phyloP scores from a whole-genome alignment of 1,284 basidiomycete species.

The Wolfiporia cocos region DNA sequence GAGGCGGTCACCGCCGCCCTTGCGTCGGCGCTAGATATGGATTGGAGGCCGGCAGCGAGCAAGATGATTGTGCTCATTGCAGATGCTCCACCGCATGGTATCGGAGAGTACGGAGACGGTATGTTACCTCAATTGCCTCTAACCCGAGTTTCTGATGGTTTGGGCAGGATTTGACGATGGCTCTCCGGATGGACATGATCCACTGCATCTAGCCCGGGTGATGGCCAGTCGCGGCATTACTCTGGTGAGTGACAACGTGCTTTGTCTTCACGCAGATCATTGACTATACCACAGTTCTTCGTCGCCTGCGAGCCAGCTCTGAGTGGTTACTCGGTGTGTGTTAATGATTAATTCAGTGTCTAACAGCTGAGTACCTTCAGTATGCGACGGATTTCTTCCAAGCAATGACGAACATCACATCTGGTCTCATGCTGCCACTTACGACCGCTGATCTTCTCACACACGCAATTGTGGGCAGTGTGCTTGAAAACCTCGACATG shows the following conservation, averaged over 20 bases:
- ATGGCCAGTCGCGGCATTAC: conserved; percentile 94
- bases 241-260: conserved; percentile 46
- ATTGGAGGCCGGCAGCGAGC: conserved; percentile 87
- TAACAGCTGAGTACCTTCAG: conserved; percentile 31
- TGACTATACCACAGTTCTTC: conserved; percentile 66
- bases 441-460: conserved; percentile 94
- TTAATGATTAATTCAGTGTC: conserved; percentile 8
- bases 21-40: conserved; percentile 81
- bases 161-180: conserved; percentile 80
- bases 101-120: conserved; percentile 92
- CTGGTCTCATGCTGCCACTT: conserved; percentile 91
- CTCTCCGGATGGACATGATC: conserved; percentile 91
- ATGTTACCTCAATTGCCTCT: conserved; percentile 19
- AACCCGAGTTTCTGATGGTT: conserved; percentile 13
- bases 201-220: conserved; percentile 77
- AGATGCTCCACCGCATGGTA: conserved; percentile 96
- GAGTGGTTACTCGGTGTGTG: conserved; percentile 82
- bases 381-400: conserved; percentile 95
- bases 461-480: conserved; percentile 97
- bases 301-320: conserved; percentile 98
- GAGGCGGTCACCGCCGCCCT: conserved; percentile 96
- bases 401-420: conserved; percentile 89
- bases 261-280: background rate
- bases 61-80: conserved; percentile 96
- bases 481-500: conserved; percentile 98